Evolutionary conservation across 2,329 filamentous ascomycete genomes (phyloP).

Genomic region (Paraphaeosphaeria sporulosa): DNA sequence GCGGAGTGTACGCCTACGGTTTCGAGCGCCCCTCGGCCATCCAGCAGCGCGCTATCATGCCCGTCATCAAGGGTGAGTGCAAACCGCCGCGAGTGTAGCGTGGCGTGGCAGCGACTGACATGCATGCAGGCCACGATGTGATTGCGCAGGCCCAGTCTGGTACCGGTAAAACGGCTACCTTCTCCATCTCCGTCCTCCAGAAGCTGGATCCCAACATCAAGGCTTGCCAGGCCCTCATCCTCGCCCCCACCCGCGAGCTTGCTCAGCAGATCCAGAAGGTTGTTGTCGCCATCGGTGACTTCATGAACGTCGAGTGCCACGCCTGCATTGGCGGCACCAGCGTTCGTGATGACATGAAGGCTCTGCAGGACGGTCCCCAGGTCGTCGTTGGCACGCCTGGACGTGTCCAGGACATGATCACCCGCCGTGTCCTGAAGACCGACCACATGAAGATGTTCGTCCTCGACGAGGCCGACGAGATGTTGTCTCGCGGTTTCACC

Average conservation of each 20-base stretch:
- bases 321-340: slow-evolving; percentile 99
- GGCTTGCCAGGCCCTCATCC: slow-evolving; percentile 96
- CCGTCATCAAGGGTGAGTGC: slow-evolving; percentile 94
- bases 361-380: slow-evolving; percentile 93
- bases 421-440: slow-evolving; percentile 95
- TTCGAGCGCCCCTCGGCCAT: slow-evolving; percentile 99
- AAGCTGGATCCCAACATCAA: slow-evolving; percentile 96
- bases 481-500: slow-evolving; percentile 99
- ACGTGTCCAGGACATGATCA: slow-evolving; percentile 99
- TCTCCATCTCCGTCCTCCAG: slow-evolving; percentile 98
- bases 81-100: slow-evolving; percentile 1
- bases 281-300: slow-evolving; percentile 97
- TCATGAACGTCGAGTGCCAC: slow-evolving; percentile 99
- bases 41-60: slow-evolving; percentile 99
- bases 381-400: slow-evolving; percentile 97
- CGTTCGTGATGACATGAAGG: slow-evolving; percentile 98
- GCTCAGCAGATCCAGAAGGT: slow-evolving; percentile 99
- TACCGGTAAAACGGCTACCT: slow-evolving; percentile 99
- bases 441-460: slow-evolving; percentile 99
- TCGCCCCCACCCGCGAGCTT: slow-evolving; percentile 97
- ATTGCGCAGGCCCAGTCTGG: slow-evolving; percentile 99
- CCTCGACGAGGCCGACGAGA: slow-evolving; percentile 98
- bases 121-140: slow-evolving; percentile 80
- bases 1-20: slow-evolving; percentile 99
- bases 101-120: slow-evolving; percentile 31